Evolutionary conservation across 768 basidiomycete species (phyloP).

Genomic region (Macrolepiota fuliginosa): DNA sequence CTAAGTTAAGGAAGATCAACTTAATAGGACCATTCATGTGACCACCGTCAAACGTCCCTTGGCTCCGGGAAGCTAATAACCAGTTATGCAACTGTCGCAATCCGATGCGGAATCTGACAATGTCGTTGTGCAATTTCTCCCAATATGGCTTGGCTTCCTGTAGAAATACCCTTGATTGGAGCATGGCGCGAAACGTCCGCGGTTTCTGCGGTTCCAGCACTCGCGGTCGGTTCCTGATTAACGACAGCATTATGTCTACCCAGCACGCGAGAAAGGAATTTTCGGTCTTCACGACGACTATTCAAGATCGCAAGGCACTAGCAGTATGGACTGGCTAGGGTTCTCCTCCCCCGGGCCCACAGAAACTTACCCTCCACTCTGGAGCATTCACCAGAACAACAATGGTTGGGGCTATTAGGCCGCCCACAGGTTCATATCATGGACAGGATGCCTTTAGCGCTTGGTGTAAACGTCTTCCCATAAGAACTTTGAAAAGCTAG

Average conservation of each 20-base stretch:
- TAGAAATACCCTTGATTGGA: neutral
- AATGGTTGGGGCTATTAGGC: too few relatives aligned
- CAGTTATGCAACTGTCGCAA: neutral
- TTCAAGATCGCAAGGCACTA: neutral
- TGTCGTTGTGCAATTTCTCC: neutral
- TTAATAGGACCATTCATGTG: neutral
- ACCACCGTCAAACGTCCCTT: neutral
- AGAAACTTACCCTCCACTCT: too few relatives aligned
- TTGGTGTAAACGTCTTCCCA: neutral
- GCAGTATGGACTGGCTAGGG: too few relatives aligned
- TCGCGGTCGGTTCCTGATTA: neutral
- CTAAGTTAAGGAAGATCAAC: neutral
- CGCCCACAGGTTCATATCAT: too few relatives aligned
- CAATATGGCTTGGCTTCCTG: neutral
- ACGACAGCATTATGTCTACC: neutral
- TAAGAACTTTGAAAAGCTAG: neutral
- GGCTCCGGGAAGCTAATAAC: neutral
- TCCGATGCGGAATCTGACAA: neutral
- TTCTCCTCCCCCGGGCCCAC: too few relatives aligned
- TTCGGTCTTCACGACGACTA: constrained; percentile 5
- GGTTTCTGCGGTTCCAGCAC: neutral
- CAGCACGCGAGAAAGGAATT: neutral
- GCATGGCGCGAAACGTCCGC: neutral
- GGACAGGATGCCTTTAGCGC: neutral
- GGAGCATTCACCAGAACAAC: too few relatives aligned